Evolutionary conservation across 106 monocot species (phyloP).

Genomic region (Acorus calamus): DNA sequence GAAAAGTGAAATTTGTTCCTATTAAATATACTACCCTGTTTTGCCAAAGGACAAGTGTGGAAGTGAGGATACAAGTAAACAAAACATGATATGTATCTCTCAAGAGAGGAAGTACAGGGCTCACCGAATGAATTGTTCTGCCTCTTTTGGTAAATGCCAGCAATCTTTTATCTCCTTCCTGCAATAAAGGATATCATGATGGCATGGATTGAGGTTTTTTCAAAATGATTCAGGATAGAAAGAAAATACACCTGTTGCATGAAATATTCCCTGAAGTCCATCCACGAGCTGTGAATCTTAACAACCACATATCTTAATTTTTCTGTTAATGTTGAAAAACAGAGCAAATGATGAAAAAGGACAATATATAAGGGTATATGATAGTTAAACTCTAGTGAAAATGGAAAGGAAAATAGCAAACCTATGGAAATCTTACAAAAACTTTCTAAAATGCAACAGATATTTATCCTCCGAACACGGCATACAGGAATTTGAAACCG

Average conservation of each 20-base stretch:
- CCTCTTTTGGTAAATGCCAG: slow-evolving; percentile 12
- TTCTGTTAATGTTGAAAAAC: neutral
- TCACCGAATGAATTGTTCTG: slow-evolving; percentile 7
- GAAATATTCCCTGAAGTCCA: slow-evolving; percentile 10
- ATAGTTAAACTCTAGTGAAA: no score
- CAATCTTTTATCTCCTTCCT: slow-evolving; percentile 8
- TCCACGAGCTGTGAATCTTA: slow-evolving; percentile 9
- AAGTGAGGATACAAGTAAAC: no score
- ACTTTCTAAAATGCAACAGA: no score
- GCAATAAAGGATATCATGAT: neutral
- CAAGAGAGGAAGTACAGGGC: no score
- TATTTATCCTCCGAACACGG: no score
- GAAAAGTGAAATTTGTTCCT: no score
- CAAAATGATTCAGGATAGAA: neutral
- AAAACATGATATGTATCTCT: no score
- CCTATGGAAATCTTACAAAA: no score
- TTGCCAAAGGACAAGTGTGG: no score
- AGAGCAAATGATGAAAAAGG: neutral
- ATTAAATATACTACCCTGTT: no score
- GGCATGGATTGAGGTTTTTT: neutral
- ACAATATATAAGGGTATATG: neutral
- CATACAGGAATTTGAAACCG: no score
- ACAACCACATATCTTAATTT: slow-evolving; percentile 3
- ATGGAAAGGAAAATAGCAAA: neutral
- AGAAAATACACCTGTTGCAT: slow-evolving; percentile 3